Evolutionary conservation across 768 basidiomycete genomes (phyloP).

Genomic region (Fistulinella prunicolor): DNA sequence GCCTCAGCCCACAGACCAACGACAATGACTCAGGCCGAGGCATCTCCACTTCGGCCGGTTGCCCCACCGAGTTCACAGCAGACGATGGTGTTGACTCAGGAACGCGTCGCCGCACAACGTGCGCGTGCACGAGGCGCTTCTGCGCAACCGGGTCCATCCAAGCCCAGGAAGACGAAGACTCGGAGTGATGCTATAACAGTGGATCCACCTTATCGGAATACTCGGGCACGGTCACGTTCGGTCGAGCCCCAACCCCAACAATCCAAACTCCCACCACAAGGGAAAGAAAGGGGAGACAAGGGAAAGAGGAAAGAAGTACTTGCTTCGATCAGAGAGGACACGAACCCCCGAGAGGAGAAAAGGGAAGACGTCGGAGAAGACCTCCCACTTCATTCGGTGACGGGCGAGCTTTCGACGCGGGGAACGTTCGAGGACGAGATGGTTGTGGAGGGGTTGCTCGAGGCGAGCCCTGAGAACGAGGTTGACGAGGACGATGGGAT

Average conservation of each 20-base stretch:
- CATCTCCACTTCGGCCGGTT: not conserved
- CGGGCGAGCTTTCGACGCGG: no score
- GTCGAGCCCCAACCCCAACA: slow-evolving; percentile 10
- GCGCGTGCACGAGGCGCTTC: slow-evolving; percentile 9
- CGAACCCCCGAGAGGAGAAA: not conserved
- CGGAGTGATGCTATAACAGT: not conserved
- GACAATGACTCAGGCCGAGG: not conserved
- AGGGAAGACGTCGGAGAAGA: no score
- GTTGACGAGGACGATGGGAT: not conserved
- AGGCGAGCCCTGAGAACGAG: not conserved
- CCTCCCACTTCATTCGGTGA: no score
- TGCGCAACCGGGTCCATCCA: slow-evolving; percentile 13
- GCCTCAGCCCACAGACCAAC: not conserved
- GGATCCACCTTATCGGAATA: slow-evolving; percentile 16
- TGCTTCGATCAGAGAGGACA: slow-evolving; percentile 9
- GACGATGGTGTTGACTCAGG: slow-evolving; percentile 3
- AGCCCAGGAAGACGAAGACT: not conserved
- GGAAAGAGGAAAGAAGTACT: slow-evolving; percentile 7
- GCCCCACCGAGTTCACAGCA: slow-evolving; percentile 10
- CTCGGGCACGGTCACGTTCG: slow-evolving; percentile 24
- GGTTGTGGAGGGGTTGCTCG: slow-evolving; percentile 24
- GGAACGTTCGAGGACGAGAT: slow-evolving; percentile 19
- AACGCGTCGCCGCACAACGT: slow-evolving; percentile 1
- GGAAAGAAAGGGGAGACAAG: not conserved
- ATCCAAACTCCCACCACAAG: not conserved